Evolutionary conservation across 345 rosid species (phyloP), one percentile per base, ranked within the genome.

Genomic region (Gossypium herbaceum): DNA sequence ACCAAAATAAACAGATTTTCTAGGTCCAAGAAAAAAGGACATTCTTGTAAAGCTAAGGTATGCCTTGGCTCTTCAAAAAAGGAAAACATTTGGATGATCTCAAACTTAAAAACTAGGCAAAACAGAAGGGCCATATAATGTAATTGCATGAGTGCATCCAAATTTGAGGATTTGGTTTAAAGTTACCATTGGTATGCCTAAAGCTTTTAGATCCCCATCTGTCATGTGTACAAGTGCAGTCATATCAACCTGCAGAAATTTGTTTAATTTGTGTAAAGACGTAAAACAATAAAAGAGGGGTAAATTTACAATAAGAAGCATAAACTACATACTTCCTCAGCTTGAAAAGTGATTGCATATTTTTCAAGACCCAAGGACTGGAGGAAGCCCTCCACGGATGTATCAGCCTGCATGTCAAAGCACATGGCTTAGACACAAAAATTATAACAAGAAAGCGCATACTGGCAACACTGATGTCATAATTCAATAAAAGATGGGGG

Each of bases 161-260:
- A 6, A 48, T 67, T 51, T 68, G 19, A 52, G 50, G 29, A 19
- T 20, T 11, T 22, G 7, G 58, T 58, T 62, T 54, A 34, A 78
- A 70, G 43, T 80, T 88, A 95, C 99, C 99, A 95, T 91, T 12
- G 98, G 99, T 81, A 95, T 90, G 76, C 97, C 92, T 81, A 95
- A 66, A 82, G 92, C 97, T 84, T 91, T 95, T 74, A 93, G 94
- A 79, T 95, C 99, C 62, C 87, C 97, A 82, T 95, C 99, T 71
- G 83, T 88, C 99, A 95, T 95, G 87, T 95, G 99, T 51, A 87
- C 70, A 73, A 95, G 97, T 66, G 99, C 94, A 29, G 93, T 81
- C 99, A 95, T 95, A 82, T 95, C 99, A 78, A 95, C 98, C 98
- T 95, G 82, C 52, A 79, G 45, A 84, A 29, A 48, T 9, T 50